Conservation (phyloP, 2,329 filamentous ascomycete genomes). For the Aspergillus japonicus region DNA sequence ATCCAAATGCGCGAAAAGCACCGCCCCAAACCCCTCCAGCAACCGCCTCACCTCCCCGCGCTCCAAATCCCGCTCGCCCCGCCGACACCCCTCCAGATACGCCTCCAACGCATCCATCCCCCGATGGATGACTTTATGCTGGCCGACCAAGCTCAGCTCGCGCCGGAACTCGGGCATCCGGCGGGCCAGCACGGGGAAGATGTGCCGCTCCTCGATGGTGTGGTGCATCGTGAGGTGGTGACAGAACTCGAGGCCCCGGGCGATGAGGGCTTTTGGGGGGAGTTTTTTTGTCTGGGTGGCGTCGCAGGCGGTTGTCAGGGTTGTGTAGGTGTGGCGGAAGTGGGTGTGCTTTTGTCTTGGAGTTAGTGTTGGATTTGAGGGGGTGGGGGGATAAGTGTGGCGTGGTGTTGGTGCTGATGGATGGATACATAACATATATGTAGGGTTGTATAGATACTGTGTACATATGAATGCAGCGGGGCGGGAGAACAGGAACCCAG, state of each 20-base stretch:
- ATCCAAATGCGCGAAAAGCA: slow-evolving; percentile 80
- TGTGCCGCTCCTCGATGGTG: slow-evolving; percentile 74
- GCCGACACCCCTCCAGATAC: slow-evolving; percentile 63
- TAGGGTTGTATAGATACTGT: too few relatives aligned
- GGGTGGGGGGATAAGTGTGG: too few relatives aligned
- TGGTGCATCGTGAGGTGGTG: slow-evolving; percentile 74
- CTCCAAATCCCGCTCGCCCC: slow-evolving; percentile 61
- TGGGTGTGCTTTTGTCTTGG: slow-evolving; percentile 61
- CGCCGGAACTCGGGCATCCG: slow-evolving; percentile 75
- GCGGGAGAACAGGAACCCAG: too few relatives aligned
- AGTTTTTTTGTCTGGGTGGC: slow-evolving; percentile 58
- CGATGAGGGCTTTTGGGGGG: slow-evolving; percentile 67
- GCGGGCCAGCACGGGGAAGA: slow-evolving; percentile 74
- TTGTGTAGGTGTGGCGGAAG: slow-evolving; percentile 72
- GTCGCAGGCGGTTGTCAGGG: slow-evolving; percentile 62
- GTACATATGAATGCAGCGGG: too few relatives aligned
- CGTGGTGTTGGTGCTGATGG: too few relatives aligned
- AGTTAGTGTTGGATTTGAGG: too few relatives aligned
- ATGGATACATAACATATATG: too few relatives aligned
- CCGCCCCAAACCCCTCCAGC: slow-evolving; percentile 75
- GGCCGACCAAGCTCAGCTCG: slow-evolving; percentile 65
- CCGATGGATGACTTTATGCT: slow-evolving; percentile 76
- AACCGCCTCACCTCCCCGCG: slow-evolving; percentile 62
- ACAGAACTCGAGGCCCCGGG: slow-evolving; percentile 67
- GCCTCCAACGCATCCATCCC: slow-evolving; percentile 67